phyloP scores from a whole-genome alignment of 306 rosid genomes.

The Vachellia pachyceras region DNA sequence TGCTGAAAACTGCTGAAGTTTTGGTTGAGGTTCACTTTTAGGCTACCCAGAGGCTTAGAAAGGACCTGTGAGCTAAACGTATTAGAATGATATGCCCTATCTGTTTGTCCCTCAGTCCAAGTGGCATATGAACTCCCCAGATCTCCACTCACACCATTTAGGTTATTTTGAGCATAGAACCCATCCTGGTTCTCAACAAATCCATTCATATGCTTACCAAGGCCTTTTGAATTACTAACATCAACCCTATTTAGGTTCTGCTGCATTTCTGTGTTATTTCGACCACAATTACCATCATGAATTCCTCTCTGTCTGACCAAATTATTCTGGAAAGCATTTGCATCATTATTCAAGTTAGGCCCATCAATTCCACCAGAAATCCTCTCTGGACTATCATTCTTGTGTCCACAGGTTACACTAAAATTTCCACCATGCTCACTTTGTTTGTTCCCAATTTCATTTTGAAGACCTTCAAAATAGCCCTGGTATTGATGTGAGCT shows the following conservation, averaged over 20 bases:
- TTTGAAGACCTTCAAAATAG: neutral
- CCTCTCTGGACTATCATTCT: neutral
- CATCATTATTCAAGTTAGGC: neutral
- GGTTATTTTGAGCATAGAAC: neutral
- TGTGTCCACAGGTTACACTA: constrained; percentile 35
- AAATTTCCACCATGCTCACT: constrained; percentile 33
- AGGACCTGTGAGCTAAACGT: constrained; percentile 34
- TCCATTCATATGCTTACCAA: constrained; percentile 27
- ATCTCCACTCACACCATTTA: constrained; percentile 3
- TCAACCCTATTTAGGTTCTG: constrained; percentile 29
- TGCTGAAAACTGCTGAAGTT: constrained; percentile 36
- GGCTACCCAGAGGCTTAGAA: constrained; percentile 43
- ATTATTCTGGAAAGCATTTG: neutral
- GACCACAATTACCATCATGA: neutral
- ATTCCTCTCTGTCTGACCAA: neutral
- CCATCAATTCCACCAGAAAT: neutral
- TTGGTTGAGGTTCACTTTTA: constrained; percentile 29
- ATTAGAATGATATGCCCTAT: constrained; percentile 41
- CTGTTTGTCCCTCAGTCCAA: constrained; percentile 19
- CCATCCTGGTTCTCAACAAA: constrained; percentile 29
- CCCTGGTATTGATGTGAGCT: neutral
- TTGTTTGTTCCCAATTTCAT: constrained; percentile 1
- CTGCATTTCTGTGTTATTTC: neutral
- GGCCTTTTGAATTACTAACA: constrained; percentile 25
- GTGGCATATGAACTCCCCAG: constrained; percentile 25